Conservation (phyloP, 73 alveolate species). For the Breviolum minutum region DNA sequence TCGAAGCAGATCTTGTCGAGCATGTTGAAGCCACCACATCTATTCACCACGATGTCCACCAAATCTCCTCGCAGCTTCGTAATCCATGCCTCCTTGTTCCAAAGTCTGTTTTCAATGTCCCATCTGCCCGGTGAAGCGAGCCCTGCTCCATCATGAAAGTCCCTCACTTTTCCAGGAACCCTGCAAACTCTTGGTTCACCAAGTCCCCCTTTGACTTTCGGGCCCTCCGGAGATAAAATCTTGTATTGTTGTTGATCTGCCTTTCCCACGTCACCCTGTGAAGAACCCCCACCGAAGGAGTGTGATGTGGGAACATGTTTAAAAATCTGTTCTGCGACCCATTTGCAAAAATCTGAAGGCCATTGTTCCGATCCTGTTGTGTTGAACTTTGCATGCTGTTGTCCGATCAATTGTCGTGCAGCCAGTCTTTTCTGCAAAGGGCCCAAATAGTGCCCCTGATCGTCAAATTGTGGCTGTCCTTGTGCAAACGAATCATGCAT, state of each 20-base stretch:
- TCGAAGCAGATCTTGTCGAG: not conserved
- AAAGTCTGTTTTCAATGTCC: not conserved
- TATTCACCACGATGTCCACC: not conserved
- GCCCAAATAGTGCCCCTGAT: not conserved
- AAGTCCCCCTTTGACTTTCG: not conserved
- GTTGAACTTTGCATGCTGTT: not conserved
- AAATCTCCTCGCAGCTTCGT: not conserved
- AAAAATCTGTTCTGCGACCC: not conserved
- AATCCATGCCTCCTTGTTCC: not conserved
- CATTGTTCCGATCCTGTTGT: not conserved
- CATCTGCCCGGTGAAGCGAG: not conserved
- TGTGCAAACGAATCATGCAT: not conserved
- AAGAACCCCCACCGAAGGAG: not conserved
- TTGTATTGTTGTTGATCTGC: not conserved
- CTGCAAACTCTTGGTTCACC: not conserved
- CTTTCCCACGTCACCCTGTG: not conserved
- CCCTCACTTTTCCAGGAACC: not conserved
- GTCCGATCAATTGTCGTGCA: too few species aligned
- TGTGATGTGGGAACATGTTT: rapidly evolving
- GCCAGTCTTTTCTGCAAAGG: not conserved
- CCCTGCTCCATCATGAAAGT: conserved; percentile 12
- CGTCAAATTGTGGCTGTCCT: not conserved
- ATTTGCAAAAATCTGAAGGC: not conserved
- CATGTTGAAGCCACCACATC: not conserved
- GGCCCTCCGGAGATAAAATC: not conserved